phyloP scores from a whole-genome alignment of 129 eudicot species.

The Ambrosia trifida region DNA sequence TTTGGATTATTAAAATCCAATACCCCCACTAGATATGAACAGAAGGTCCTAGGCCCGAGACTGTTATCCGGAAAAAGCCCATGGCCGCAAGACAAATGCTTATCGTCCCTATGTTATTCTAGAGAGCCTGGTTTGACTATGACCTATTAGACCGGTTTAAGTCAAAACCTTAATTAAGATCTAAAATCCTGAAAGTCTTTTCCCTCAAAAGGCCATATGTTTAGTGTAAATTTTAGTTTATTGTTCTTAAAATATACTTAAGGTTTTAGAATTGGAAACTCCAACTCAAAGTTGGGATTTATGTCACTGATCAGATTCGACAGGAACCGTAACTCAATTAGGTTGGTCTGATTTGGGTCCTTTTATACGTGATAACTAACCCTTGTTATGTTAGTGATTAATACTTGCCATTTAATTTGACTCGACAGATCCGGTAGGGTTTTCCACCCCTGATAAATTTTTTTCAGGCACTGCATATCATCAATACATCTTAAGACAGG shows the following conservation, averaged over 20 bases:
- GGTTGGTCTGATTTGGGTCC: background rate
- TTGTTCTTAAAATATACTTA: background rate
- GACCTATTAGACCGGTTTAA: too few relatives aligned
- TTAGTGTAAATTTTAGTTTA: too few relatives aligned
- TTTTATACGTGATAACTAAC: background rate
- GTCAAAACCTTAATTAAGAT: too few relatives aligned
- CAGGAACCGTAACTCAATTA: background rate
- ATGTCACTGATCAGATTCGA: background rate
- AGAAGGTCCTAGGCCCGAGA: too few relatives aligned
- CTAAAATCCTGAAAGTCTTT: too few relatives aligned
- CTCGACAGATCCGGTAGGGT: slow-evolving; percentile 17
- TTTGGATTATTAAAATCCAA: too few relatives aligned
- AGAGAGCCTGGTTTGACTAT: too few relatives aligned
- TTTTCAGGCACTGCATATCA: background rate
- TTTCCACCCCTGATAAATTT: slow-evolving; percentile 8
- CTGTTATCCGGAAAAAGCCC: too few relatives aligned
- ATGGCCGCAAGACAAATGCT: too few relatives aligned
- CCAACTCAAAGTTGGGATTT: background rate
- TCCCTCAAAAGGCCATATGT: too few relatives aligned
- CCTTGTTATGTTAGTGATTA: slow-evolving; percentile 1
- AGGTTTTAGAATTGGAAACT: background rate
- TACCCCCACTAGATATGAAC: too few relatives aligned
- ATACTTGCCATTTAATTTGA: slow-evolving; percentile 1
- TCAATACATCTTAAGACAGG: slow-evolving; percentile 34
- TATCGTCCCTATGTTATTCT: too few relatives aligned